Evolutionary conservation across 768 basidiomycete species (phyloP), one percentile per base, ranked within the genome.

Genomic region (Naematelia aurantialba): DNA sequence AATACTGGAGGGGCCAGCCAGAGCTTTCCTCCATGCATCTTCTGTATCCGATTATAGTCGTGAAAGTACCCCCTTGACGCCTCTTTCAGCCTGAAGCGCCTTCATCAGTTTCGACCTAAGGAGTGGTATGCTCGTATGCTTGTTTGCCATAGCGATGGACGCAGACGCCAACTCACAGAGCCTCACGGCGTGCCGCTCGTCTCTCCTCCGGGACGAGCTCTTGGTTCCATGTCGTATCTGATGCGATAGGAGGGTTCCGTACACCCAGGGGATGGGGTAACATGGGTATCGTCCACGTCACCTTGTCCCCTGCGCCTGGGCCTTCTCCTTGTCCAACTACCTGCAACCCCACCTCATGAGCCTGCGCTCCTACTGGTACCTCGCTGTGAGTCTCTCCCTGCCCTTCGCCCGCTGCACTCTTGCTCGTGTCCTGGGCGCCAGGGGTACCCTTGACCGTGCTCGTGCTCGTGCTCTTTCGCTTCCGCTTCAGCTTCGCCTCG

Each of bases 1-100:
- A 97, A 81, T 21, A 89, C 87, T 21, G 83, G 85, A 1, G 92
- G 93, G 11, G 91, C 92, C 52, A 91, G 84, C 91, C 91, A 98
- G 8, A 88, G 87, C 79, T 98, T 98, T 14, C 94, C 94, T 14
- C 91, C 92, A 66, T 91, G 84, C 11, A 63, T 67, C 45, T 82
- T 82, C 52, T 87, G 80, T 1, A 89, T 87, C 72, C 86, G 85
- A 68, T 89, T 88, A 42, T 86, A 81, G 73, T 97, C 94, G 53
- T 88, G 82, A 69, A 90, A 97, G 78, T 97, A 94, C 0, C 91
- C 91, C 70, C 86, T 88, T 12, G 84, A 82, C 0, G 81, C 84
- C 72, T 85, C 82, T 60, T 84, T 81, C 59, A 86, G 79, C 42
- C 86, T 87, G 64, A 1, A 17, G 8, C 1, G 17, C 1, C n/a